Conservation (phyloP, 208 protist genomes). For the Porcisia hertigi region DNA sequence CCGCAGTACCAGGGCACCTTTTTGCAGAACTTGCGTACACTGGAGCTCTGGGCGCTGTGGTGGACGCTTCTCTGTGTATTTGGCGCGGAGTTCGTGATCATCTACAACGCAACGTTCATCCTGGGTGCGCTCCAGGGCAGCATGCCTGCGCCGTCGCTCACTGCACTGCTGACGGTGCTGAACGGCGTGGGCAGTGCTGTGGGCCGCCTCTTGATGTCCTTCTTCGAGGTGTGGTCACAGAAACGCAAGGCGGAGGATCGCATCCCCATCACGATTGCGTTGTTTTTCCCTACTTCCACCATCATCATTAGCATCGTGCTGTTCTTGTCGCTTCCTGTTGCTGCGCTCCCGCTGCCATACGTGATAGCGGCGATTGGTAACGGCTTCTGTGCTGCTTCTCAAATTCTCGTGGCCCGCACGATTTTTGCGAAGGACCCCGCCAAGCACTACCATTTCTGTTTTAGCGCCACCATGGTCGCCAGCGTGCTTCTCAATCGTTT, state of each 20-base stretch:
- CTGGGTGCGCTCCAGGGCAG: constrained; percentile 37
- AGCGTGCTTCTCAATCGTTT: constrained; percentile 59
- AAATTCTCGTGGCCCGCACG: constrained; percentile 62
- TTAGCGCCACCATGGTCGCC: constrained; percentile 34
- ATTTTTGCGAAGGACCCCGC: constrained; percentile 68
- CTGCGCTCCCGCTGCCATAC: constrained; percentile 50
- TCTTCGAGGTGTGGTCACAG: constrained; percentile 54
- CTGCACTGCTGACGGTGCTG: constrained; percentile 49
- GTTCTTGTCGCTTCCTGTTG: constrained; percentile 36
- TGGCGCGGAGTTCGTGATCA: constrained; percentile 53
- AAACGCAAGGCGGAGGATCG: too few species aligned
- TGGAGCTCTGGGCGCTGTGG: constrained; percentile 44
- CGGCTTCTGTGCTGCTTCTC: constrained; percentile 51
- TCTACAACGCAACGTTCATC: constrained; percentile 54
- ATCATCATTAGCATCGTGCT: constrained; percentile 49
- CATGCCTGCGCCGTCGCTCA: constrained; percentile 19
- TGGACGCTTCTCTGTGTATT: constrained; percentile 45
- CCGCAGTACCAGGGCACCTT: constrained; percentile 64
- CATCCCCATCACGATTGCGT: constrained; percentile 48
- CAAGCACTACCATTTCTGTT: constrained; percentile 77
- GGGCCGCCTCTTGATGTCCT: constrained; percentile 46
- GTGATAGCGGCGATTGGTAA: constrained; percentile 56
- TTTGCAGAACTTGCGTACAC: constrained; percentile 33
- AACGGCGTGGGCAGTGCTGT: constrained; percentile 56
- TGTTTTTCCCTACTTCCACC: constrained; percentile 39